These are phyloP conservation scores for Dothideomycetes sp. DNA, from an alignment of 2,329 filamentous ascomycete genomes.

Conservation along the genomic window DNA sequence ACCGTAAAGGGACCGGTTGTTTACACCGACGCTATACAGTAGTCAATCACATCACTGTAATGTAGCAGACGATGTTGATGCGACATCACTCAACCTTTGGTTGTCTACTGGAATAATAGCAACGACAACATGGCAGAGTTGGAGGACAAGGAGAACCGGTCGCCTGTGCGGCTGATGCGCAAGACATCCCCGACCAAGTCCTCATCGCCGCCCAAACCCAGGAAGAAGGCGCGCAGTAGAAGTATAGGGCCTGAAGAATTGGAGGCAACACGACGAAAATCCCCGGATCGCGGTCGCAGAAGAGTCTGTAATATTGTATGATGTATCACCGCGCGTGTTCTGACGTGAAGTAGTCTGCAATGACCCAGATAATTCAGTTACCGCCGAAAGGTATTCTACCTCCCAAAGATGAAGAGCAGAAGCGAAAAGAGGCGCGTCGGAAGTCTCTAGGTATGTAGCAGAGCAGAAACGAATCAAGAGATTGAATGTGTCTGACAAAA, in stretches of 20 bases:
- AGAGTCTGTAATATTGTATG: no score
- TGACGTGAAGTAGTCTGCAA: no score
- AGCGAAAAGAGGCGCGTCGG: conserved; percentile 75
- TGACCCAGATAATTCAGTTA: not conserved
- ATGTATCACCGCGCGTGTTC: no score
- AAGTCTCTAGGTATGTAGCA: conserved; percentile 62
- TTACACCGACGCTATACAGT: no score
- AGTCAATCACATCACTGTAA: no score
- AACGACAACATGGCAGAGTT: conserved; percentile 10
- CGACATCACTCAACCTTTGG: not conserved
- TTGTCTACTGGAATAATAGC: not conserved
- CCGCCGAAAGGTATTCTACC: conserved; percentile 33
- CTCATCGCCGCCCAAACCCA: conserved; percentile 26
- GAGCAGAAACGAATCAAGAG: no score
- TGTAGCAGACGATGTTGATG: no score
- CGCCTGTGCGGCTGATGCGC: conserved; percentile 17
- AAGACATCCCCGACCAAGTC: conserved; percentile 15
- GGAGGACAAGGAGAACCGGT: conserved; percentile 24
- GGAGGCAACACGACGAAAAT: conserved; percentile 39
- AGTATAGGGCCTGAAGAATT: conserved; percentile 87
- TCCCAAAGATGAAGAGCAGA: conserved; percentile 45
- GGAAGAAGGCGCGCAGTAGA: conserved; percentile 76
- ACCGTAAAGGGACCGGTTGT: not conserved
- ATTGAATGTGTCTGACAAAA: no score
- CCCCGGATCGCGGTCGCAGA: conserved; percentile 47